Conservation (phyloP, 345 rosid species). For the Salix koriyanagi region DNA sequence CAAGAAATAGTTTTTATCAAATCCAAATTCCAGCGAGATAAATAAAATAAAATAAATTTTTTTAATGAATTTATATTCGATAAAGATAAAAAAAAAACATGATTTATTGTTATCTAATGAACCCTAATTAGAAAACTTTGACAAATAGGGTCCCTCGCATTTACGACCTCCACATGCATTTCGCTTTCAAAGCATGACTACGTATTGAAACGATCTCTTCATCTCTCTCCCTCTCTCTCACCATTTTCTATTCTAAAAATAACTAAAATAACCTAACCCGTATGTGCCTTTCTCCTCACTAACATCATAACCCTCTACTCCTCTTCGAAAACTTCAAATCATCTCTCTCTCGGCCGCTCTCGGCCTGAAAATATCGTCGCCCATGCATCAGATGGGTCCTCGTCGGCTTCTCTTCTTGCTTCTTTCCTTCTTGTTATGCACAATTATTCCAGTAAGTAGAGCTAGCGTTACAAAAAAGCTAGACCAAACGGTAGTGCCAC, state of each 20-base stretch:
- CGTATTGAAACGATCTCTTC: conserved; percentile 20
- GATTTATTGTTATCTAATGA: neutral
- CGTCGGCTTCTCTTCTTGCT: neutral
- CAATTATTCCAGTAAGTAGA: conserved; percentile 11
- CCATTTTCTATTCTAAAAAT: neutral
- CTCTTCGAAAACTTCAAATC: neutral
- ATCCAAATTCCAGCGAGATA: too few species aligned
- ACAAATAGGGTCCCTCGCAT: conserved; percentile 20
- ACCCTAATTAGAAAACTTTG: neutral
- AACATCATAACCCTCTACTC: neutral
- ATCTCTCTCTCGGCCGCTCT: neutral
- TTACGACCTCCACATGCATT: conserved; percentile 38
- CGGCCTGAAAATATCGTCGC: neutral
- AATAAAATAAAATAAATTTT: too few species aligned
- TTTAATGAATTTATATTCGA: too few species aligned
- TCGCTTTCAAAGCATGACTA: conserved; percentile 23
- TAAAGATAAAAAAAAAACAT: neutral
- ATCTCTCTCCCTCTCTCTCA: neutral
- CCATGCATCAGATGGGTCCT: neutral
- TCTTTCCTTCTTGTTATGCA: conserved; percentile 12
- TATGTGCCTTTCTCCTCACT: neutral
- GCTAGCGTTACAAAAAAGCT: conserved; percentile 7
- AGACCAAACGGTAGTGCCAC: conserved; percentile 23
- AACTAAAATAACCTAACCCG: conserved; percentile 9
- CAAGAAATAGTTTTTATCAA: too few species aligned